phyloP scores from a whole-genome alignment of 805 yeast genomes.

The Cyberlindnera suaveolens region DNA sequence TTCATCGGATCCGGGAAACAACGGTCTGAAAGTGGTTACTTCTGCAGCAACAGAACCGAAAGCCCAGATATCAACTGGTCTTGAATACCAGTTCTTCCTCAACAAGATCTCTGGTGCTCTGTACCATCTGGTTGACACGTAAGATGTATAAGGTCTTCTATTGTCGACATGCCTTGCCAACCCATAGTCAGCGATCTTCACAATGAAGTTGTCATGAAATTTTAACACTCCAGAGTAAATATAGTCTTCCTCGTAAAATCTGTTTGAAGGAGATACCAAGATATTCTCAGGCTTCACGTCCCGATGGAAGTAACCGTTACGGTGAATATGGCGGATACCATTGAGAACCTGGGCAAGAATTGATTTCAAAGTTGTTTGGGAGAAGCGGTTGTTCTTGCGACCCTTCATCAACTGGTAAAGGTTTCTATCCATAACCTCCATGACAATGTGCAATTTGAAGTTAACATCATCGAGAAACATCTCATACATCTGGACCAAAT shows the following conservation, averaged over 20 bases:
- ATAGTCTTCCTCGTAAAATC: slow-evolving; percentile 40
- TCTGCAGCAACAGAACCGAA: slow-evolving; percentile 77
- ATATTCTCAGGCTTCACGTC: slow-evolving; percentile 95
- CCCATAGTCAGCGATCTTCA: slow-evolving; percentile 79
- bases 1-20: slow-evolving; percentile 80
- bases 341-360: slow-evolving; percentile 64
- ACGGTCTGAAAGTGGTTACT: slow-evolving; percentile 63
- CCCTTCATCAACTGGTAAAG: slow-evolving; percentile 69
- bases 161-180: slow-evolving; percentile 57
- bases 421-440: slow-evolving; percentile 86
- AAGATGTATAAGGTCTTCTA: slow-evolving; percentile 57
- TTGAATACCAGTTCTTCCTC: slow-evolving; percentile 55
- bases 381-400: slow-evolving; percentile 47
- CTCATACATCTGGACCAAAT: slow-evolving; percentile 70
- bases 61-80: slow-evolving; percentile 81
- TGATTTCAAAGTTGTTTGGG: slow-evolving; percentile 54
- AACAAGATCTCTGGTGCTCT: slow-evolving; percentile 76
- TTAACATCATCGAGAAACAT: slow-evolving; percentile 63
- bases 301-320: slow-evolving; percentile 65
- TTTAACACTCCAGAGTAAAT: slow-evolving; percentile 15
- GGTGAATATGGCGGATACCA: slow-evolving; percentile 81
- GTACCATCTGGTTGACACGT: slow-evolving; percentile 83
- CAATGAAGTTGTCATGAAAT: slow-evolving; percentile 40
- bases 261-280: slow-evolving; percentile 53
- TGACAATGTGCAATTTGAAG: slow-evolving; percentile 66